Base-by-base conservation (phyloP, 2,329 filamentous ascomycete species). In the Chaetomiaceae sp. region DNA sequence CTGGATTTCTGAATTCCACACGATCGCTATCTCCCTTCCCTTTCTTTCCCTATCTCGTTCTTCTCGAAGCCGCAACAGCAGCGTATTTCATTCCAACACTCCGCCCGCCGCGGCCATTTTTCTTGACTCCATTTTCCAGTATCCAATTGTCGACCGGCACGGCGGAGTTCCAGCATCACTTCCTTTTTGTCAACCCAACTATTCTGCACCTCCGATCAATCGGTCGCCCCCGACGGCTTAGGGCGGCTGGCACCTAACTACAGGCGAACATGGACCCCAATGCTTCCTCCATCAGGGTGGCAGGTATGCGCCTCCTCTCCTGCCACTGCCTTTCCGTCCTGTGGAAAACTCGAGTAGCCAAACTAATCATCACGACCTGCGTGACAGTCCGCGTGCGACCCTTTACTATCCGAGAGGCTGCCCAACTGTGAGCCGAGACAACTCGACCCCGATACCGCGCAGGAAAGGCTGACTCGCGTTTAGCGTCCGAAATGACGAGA, bases 341-440 rank as follows among this genome's bases (percentile, higher is more conserved):
- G 25, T 5, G 25, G 13, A 13, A 9, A 6, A 17, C 21, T 3
- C 13, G 8, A 12, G 14, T n/a, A 10, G 16, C 20, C 6, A 17
- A n/a, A 5, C 27, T 33, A 17, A 48, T 51, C 8, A 19, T 19
- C 9, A 35, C 6, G 7, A 38, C 31, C 10, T 27, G 10, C 40
- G 39, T 45, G 55, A 17, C 60, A 84, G 83, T 87, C 57, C 81
- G 83, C 64, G 83, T 87, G 60, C 80, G 83, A 60, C 83, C 83
- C 5, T 87, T 87, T 62, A 87, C 83, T 10, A 96, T 97, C 61
- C 79, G 90, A 72, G 93, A 99, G 77, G 93, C 93, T 60, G 93
- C 93, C 35, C 92, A 97, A 72, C 73, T 99, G 76, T 86, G 74
- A 50, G 77, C 25, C 25, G 10, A 27, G 25, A 27, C 16, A 16